A percentile compares a stretch with the other conserved stretches of the same genome.
These are phyloP conservation scores for Thalassiosira livingstoniorum DNA, from an alignment of 352 stramenopile genomes.

Conservation along the genomic window DNA sequence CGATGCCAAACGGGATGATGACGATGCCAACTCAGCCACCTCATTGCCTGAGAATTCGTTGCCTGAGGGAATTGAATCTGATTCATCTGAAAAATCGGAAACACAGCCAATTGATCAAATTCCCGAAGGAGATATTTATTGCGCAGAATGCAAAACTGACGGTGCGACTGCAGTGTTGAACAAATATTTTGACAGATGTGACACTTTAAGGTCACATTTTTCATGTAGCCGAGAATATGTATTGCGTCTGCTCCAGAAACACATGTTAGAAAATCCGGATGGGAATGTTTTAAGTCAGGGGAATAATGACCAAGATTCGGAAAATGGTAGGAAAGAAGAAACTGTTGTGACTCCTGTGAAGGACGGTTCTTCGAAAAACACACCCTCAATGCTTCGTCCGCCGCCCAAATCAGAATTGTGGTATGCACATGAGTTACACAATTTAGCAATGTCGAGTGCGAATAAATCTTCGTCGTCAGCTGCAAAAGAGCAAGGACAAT, in stretches of 20 bases:
- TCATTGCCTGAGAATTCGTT: neutral
- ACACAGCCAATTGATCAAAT: slow-evolving; percentile 16
- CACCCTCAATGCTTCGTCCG: slow-evolving; percentile 16
- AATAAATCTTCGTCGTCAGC: neutral
- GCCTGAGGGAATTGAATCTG: neutral
- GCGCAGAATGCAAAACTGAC: slow-evolving; percentile 56
- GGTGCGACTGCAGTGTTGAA: slow-evolving; percentile 55
- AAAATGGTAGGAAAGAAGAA: slow-evolving; percentile 13
- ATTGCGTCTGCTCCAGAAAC: slow-evolving; percentile 45
- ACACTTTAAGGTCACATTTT: slow-evolving; percentile 39
- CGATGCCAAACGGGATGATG: slow-evolving; percentile 5
- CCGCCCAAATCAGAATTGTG: slow-evolving; percentile 48
- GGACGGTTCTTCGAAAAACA: too few relatives aligned
- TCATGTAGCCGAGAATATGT: slow-evolving; percentile 51
- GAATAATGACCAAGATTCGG: neutral
- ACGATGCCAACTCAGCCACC: neutral
- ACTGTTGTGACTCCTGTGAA: too few relatives aligned
- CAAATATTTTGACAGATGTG: slow-evolving; percentile 68
- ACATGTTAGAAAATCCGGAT: slow-evolving; percentile 49
- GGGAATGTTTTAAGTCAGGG: slow-evolving; percentile 33
- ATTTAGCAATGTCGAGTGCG: slow-evolving; percentile 2
- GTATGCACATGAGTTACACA: slow-evolving; percentile 34
- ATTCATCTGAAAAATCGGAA: neutral
- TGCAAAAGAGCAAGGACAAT: neutral
- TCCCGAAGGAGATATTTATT: slow-evolving; percentile 69